Percentiles rank a stretch among this genome's conserved stretches.
These are phyloP conservation scores for Teunomyces aglyptinius DNA, from an alignment of 805 yeast species.

Conservation along the genomic window DNA sequence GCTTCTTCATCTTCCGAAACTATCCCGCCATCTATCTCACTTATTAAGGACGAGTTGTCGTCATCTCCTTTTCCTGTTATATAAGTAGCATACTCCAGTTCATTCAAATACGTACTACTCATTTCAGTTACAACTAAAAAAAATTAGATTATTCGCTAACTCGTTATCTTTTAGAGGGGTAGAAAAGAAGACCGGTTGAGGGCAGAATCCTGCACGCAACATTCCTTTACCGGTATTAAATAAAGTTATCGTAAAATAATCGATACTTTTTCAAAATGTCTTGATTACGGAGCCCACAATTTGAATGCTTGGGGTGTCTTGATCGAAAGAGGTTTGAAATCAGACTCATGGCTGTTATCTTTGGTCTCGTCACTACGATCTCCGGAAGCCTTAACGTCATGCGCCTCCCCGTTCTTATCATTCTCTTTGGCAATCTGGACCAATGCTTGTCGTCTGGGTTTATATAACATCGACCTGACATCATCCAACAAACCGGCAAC, in stretches of 20 bases:
- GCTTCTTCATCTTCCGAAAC: not conserved
- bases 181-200: too few relatives aligned
- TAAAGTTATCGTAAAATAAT: not conserved
- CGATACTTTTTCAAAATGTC: slow-evolving; percentile 2
- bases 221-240: not conserved
- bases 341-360: slow-evolving; percentile 12
- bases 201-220: not conserved
- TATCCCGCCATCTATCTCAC: not conserved
- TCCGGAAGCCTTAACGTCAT: slow-evolving; percentile 6
- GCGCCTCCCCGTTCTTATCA: slow-evolving; percentile 9
- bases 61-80: not conserved
- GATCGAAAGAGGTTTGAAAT: slow-evolving; percentile 36
- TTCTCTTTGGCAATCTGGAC: slow-evolving; percentile 12
- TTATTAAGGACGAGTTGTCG: not conserved
- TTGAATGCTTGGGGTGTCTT: slow-evolving; percentile 43
- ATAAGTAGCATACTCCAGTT: not conserved
- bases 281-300: slow-evolving; percentile 42
- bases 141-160: not conserved
- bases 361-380: slow-evolving; percentile 5
- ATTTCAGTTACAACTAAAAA: not conserved
- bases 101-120: slow-evolving; percentile 2
- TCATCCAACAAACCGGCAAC: slow-evolving; percentile 25
- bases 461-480: slow-evolving; percentile 31
- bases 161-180: too few relatives aligned
- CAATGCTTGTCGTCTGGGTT: slow-evolving; percentile 30